phyloP scores from a whole-genome alignment of 1,284 basidiomycete genomes.

The Malassezia yamatoensis region DNA sequence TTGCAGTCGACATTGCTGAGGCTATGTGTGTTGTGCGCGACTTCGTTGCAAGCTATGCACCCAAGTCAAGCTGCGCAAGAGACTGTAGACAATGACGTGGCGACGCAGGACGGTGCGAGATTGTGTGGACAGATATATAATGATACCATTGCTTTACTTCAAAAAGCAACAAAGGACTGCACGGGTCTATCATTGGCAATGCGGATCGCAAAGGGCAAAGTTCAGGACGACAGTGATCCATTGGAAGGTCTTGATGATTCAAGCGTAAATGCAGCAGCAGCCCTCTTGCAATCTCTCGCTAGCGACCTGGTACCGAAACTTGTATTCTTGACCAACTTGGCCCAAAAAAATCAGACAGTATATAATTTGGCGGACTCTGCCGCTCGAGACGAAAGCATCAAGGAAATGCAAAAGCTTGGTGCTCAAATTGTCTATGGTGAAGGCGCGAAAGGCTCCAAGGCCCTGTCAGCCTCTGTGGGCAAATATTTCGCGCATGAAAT shows the following conservation, averaged over 20 bases:
- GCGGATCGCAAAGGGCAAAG: constrained; percentile 18
- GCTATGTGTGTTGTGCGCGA: constrained; percentile 35
- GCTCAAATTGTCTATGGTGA: constrained; percentile 28
- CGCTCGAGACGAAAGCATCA: constrained; percentile 3
- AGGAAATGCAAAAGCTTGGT: constrained; percentile 26
- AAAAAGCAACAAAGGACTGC: constrained; percentile 25
- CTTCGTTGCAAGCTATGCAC: constrained; percentile 30
- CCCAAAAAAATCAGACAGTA: constrained; percentile 24
- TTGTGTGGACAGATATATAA: constrained; percentile 25
- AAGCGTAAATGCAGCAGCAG: constrained; percentile 28
- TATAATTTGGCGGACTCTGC: constrained; percentile 5
- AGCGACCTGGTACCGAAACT: constrained; percentile 32
- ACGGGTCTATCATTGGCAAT: constrained; percentile 31
- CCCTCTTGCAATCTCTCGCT: constrained; percentile 26
- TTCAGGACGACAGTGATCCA: constrained; percentile 10
- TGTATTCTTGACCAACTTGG: constrained; percentile 33
- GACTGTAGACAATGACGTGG: constrained; percentile 6
- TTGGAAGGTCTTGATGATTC: constrained; percentile 25
- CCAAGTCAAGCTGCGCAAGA: constrained; percentile 13
- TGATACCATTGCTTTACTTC: constrained; percentile 25
- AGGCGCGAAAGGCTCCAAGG: constrained; percentile 22
- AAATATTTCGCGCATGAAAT: constrained; percentile 27
- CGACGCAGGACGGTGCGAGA: constrained; percentile 15
- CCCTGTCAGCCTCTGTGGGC: constrained; percentile 24
- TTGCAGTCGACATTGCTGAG: constrained; percentile 35